phyloP scores from a whole-genome alignment of 2,329 filamentous ascomycete genomes.

The Endothia cerciana region DNA sequence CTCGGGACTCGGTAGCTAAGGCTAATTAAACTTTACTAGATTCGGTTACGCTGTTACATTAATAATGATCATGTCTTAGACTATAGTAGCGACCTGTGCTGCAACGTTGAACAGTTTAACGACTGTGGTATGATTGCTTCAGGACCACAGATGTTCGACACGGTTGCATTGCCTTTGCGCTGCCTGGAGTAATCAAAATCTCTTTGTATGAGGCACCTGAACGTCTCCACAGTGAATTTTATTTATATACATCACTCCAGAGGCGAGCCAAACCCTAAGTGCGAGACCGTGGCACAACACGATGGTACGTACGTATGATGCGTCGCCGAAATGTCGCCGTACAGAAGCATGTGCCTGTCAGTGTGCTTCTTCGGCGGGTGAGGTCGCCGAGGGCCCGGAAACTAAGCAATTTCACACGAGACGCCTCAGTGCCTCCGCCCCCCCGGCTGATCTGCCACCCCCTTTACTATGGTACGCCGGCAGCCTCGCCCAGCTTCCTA shows the following conservation, averaged over 20 bases:
- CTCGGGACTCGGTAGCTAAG: too few relatives aligned
- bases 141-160: neutral
- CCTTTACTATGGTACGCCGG: neutral
- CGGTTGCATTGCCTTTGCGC: neutral
- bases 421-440: neutral
- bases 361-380: neutral
- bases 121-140: neutral
- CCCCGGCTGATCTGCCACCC: neutral
- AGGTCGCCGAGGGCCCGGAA: neutral
- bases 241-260: neutral
- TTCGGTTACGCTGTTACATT: too few relatives aligned
- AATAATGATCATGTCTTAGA: neutral
- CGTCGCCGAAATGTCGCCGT: neutral
- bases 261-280: neutral
- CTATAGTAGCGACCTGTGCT: neutral
- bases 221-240: neutral
- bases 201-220: neutral
- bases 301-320: neutral
- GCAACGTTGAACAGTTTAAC: neutral
- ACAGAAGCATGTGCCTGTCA: neutral
- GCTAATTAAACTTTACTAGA: too few relatives aligned
- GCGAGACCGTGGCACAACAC: slow-evolving; percentile 1
- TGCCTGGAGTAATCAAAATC: neutral
- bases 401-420: neutral
- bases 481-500: neutral